Conservation (phyloP, 2,329 filamentous ascomycete genomes). For the Fusarium sambucinum region DNA sequence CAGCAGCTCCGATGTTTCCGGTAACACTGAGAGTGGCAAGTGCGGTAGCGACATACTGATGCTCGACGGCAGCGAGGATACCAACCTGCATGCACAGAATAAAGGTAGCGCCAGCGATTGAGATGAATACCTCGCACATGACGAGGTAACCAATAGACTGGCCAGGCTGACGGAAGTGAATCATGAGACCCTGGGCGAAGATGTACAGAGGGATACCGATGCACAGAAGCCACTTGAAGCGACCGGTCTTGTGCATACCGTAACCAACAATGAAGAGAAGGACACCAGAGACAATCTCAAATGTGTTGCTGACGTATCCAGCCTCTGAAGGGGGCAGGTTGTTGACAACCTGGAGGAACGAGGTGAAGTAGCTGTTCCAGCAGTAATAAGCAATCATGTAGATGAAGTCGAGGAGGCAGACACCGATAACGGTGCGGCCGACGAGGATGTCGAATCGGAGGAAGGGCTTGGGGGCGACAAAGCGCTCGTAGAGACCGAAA, state of each 20-base stretch:
- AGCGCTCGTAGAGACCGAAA: conserved; percentile 70
- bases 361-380: conserved; percentile 63
- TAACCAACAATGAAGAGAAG: conserved; percentile 61
- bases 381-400: conserved; percentile 60
- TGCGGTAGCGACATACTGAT: conserved; percentile 50
- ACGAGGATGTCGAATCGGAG: conserved; percentile 64
- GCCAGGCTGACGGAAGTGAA: conserved; percentile 36
- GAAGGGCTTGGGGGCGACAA: conserved; percentile 65
- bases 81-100: conserved; percentile 52
- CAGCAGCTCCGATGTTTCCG: conserved; percentile 47
- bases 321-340: conserved; percentile 60
- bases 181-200: conserved; percentile 60
- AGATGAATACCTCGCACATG: conserved; percentile 65
- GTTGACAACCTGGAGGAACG: conserved; percentile 66
- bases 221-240: conserved; percentile 63
- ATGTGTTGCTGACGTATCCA: conserved; percentile 62
- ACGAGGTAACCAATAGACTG: conserved; percentile 57
- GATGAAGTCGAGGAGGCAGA: conserved; percentile 56
- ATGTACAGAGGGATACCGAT: conserved; percentile 67
- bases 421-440: conserved; percentile 63
- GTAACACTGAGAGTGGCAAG: conserved; percentile 48
- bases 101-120: conserved; percentile 65
- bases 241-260: conserved; percentile 61
- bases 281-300: conserved; percentile 62
- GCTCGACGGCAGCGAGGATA: conserved; percentile 49